Base-by-base conservation (phyloP, 2,329 filamentous ascomycete genomes). In the Hyphodiscus sp. region DNA sequence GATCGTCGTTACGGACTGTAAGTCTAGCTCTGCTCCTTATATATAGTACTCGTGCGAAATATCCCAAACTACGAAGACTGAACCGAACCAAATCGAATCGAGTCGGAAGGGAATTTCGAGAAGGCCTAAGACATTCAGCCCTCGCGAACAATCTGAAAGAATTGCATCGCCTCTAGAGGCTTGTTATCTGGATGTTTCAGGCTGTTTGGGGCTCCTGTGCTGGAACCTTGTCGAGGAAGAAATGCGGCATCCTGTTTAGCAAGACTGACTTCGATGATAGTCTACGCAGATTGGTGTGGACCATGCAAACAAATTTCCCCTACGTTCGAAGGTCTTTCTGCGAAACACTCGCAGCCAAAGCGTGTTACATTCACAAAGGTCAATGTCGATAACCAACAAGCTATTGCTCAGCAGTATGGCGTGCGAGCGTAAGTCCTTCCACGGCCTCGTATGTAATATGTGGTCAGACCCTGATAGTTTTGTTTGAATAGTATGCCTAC, bases 271-370 rank as follows among this genome's bases (percentile, higher is more conserved):
- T 41, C 20, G 48, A 9, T 20, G 19, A 16, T 64, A 95, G 90
- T 96, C 78, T 95, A 94, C 68, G 92, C 92, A 70, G 88, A 95
- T 73, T 96, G 90, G 89, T 97, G 91, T 71, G 87, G 86, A 53
- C 91, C 92, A 66, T 96, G 91, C 81, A 95, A 95, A 74, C 82
- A 86, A 68, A 95, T 97, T 61, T 89, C 89, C 48, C 92, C 92
- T 19, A 82, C 88, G 53, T 97, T 95, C 71, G 89, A 96, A 67
- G 83, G 86, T 64, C 84, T 97, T 54, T 82, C 91, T 47, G 77
- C 79, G 55, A 87, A 92, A 69, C 82, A 94, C 66, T 85, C 90
- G 47, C 85, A 90, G 61, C 85, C 90, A 16, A 86, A 86, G 66
- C 85, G 84, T 67, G 87, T 97, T 65, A 87, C 89, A 46, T 99